Evolutionary conservation across 164 flowering plant genomes (phyloP), one percentile per base, ranked within the genome.

Genomic region (Berberis thunbergii): DNA sequence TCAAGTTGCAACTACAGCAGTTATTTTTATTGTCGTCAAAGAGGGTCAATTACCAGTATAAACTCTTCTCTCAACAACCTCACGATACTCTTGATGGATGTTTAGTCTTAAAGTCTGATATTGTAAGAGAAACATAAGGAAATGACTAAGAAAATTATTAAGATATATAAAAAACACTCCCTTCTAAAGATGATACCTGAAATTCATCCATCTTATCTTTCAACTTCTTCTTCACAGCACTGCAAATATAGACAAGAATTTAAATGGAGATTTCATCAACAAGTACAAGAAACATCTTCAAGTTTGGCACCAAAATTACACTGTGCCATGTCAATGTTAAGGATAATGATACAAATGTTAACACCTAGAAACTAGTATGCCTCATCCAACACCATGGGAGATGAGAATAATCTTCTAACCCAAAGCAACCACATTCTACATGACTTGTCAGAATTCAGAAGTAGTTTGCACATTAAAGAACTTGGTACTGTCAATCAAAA

Each of bases 31-130:
- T 7, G 46, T 8, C 52, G 40, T 49, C 46, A 59, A 43, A 43
- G 7, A 41, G n/a, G 44, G 45, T 26, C 26, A 63, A 72, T 49
- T 63, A 94, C 99, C 99, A 83, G 99, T 94, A 75, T 70, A 94
- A 57, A 94, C 93, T 71, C 99, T 88, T 64, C 99, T 88, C 76
- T 91, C 97, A 57, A 94, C 91, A 61, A 94, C 96, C 61, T 91
- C 99, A 40, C 97, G 93, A 65, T 94, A 86, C 71, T 94, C 97
- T 81, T 85, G 86, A 66, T 83, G 96, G 64, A 91, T 89, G 67
- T 56, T 80, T 74, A 88, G 85, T 67, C 97, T 81, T 13, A 92
- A 71, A 63, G 65, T 69, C 98, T 92, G 85, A 69, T 61, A 26
- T 10, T 26, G 26, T 26, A 26, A 26, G 60, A 53, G 61, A 40